Percentiles rank a stretch among this genome's conserved stretches.
Evolutionary conservation across 2,329 filamentous ascomycete genomes (phyloP).

Genomic region (Trichoderma asperellum): DNA sequence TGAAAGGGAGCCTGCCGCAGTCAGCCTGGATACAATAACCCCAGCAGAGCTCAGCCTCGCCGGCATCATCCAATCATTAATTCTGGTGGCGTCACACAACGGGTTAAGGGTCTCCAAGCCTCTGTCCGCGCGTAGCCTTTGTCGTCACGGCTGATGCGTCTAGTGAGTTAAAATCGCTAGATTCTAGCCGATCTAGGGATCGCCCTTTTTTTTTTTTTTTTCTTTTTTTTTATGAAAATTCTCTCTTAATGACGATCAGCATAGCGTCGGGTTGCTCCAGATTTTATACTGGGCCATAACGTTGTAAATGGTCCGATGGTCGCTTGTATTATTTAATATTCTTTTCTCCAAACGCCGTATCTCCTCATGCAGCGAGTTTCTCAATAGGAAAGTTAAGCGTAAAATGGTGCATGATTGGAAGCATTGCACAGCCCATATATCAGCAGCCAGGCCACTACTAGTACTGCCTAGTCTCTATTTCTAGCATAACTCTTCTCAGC

Average conservation of each 20-base stretch:
- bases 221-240: neutral
- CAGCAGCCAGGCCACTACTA: neutral
- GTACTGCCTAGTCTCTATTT: neutral
- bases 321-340: neutral
- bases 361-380: neutral
- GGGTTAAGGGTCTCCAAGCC: slow-evolving; percentile 16
- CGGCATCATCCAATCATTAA: neutral
- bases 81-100: neutral
- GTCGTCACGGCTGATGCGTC: slow-evolving; percentile 26
- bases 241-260: slow-evolving; percentile 5
- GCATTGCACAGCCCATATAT: neutral
- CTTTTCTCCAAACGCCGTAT: neutral
- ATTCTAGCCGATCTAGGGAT: slow-evolving; percentile 4
- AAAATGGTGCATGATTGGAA: neutral
- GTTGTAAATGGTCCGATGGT: slow-evolving; percentile 6
- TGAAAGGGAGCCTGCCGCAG: neutral
- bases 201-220: neutral
- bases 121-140: slow-evolving; percentile 15
- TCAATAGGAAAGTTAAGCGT: neutral
- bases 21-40: neutral
- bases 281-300: neutral
- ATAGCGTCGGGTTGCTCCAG: neutral
- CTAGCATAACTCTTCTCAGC: neutral
- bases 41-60: slow-evolving; percentile 16
- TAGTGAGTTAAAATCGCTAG: neutral